A percentile compares a stretch with the other conserved stretches of the same genome.
Conservation (phyloP, 257 asterid species). For the Misopates orontium region DNA sequence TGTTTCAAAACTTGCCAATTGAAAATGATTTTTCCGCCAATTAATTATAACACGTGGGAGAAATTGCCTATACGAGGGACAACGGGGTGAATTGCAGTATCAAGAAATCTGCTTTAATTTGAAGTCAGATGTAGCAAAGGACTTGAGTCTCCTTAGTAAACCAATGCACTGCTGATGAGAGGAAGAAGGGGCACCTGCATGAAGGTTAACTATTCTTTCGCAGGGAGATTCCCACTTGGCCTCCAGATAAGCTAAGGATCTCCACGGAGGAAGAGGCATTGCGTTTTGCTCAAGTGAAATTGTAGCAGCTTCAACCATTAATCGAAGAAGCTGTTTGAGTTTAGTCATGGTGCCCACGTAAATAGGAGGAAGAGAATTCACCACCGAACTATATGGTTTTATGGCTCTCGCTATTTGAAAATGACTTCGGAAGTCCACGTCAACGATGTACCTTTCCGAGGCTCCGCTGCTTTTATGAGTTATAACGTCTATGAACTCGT, state of each 20-base stretch:
- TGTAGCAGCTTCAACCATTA: conserved; percentile 50
- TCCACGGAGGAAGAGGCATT: conserved; percentile 61
- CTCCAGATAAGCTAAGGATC: conserved; percentile 50
- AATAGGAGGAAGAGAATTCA: conserved; percentile 41
- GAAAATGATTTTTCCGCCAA: no score
- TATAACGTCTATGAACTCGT: conserved; percentile 49
- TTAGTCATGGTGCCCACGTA: conserved; percentile 40
- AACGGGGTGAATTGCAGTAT: neutral
- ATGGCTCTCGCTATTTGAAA: conserved; percentile 63
- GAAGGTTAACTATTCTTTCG: conserved; percentile 30
- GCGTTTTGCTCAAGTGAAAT: conserved; percentile 50
- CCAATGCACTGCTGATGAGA: conserved; percentile 38
- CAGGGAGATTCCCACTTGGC: conserved; percentile 54
- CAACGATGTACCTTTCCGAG: conserved; percentile 42
- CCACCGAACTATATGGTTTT: conserved; percentile 35
- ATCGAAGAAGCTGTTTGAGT: conserved; percentile 39
- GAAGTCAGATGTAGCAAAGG: conserved; percentile 35
- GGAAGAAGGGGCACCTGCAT: conserved; percentile 15
- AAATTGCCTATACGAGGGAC: no score
- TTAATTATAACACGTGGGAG: no score
- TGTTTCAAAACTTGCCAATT: no score
- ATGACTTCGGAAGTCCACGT: conserved; percentile 53
- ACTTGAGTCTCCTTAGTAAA: conserved; percentile 35
- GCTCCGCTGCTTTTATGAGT: conserved; percentile 25
- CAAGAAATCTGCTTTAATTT: conserved; percentile 23